These are phyloP conservation scores for Lachancea kluyveri DNA, from an alignment of 805 yeast genomes.

Conservation along the genomic window DNA sequence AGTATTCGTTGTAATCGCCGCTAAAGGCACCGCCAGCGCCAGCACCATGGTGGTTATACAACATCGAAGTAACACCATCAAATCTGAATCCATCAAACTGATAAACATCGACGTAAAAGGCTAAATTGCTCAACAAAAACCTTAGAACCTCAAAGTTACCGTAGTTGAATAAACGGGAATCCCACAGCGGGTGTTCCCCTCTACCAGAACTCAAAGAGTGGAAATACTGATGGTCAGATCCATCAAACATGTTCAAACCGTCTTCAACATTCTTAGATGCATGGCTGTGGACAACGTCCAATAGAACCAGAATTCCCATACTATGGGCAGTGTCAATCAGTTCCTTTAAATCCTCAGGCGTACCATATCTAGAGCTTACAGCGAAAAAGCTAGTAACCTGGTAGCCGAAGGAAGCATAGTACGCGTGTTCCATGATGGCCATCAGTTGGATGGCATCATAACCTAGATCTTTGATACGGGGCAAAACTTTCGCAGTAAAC, in stretches of 20 bases:
- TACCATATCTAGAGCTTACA: constrained; percentile 80
- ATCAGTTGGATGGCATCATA: constrained; percentile 90
- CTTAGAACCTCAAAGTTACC: constrained; percentile 87
- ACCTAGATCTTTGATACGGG: constrained; percentile 79
- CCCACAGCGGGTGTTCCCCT: constrained; percentile 92
- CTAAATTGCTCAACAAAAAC: constrained; percentile 76
- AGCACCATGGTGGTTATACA: constrained; percentile 87
- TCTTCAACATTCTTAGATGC: constrained; percentile 92
- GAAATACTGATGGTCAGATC: constrained; percentile 91
- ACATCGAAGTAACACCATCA: constrained; percentile 94
- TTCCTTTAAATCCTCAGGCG: constrained; percentile 91
- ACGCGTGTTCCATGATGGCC: constrained; percentile 99
- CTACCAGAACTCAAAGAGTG: constrained; percentile 69
- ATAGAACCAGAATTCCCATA: constrained; percentile 74
- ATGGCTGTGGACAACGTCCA: constrained; percentile 94
- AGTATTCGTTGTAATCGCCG: constrained; percentile 89
- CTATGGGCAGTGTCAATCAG: constrained; percentile 89
- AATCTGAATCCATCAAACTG: constrained; percentile 93
- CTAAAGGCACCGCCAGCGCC: constrained; percentile 77
- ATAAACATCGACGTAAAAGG: constrained; percentile 76
- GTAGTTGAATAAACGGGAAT: constrained; percentile 89
- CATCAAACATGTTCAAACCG: constrained; percentile 89
- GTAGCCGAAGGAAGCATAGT: constrained; percentile 97
- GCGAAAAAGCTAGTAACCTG: constrained; percentile 94
- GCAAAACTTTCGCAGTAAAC: constrained; percentile 73